Base-by-base conservation (phyloP, 495 filamentous ascomycete genomes). In the Neurospora sp. region DNA sequence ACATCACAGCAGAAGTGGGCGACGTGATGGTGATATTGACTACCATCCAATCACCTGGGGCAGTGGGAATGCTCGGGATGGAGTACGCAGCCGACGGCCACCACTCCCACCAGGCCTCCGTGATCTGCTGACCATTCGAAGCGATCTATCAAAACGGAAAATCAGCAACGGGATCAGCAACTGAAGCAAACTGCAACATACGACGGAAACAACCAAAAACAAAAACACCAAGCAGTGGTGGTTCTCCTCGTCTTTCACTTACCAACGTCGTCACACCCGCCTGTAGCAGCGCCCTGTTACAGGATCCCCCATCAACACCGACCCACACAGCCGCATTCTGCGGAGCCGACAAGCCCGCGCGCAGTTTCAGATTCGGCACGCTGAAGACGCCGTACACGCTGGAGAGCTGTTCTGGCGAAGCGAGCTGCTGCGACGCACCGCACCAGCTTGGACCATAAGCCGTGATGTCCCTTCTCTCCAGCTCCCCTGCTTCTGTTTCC, bases 41-140 rank as follows among this genome's bases (percentile, higher is more conserved):
- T 18, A 82, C 83, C 72, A 90, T 85, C 70, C 83, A 82, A 72
- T 91, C 86, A 10, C 89, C 89, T 1, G 85, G 85, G n/a, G 81
- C 81, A 48, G 90, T 77, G 9, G 77, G 71, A 48, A 90, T 75
- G 73, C 81, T 80, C 35, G 73, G 74, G 75, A 90, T 89, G 73
- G 84, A 82, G 62, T 83, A 83, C 18, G 86, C 83, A 39, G 83
- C 82, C 69, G 87, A 82, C 6, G 89, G 89, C 74, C 84, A 90
- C 89, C 89, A 91, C 74, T 90, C 87, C 79, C 87, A 90, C 89
- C 89, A 91, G n/a, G 87, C 83, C 38, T 70, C 78, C 2, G 77
- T 69, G 44, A 74, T 79, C 71, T 79, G 78, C 0, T 74, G 75
- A 20, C 80, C 80, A 59, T 78, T 78, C 11, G 77, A 76, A 71